A percentile compares a stretch with the other conserved stretches of the same genome.
Conservation (phyloP, 768 basidiomycete species). For the Rhodocollybia butyracea region DNA sequence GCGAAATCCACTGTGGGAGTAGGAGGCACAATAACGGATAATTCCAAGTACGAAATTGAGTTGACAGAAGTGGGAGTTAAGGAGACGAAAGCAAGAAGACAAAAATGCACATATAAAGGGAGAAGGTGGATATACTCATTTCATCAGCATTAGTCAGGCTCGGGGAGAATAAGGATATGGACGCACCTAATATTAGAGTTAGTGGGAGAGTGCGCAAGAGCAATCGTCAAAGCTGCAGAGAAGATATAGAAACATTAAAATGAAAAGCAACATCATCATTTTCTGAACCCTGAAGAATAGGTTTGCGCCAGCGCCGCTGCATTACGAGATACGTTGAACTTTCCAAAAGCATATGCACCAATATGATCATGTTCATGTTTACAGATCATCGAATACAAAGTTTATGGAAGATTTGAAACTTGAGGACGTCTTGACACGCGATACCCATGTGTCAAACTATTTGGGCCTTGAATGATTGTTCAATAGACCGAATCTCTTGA, state of each 20-base stretch:
- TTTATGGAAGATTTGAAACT: not conserved
- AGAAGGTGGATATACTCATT: too few relatives aligned
- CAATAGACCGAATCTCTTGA: too few relatives aligned
- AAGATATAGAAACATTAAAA: too few relatives aligned
- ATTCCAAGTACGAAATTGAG: not conserved
- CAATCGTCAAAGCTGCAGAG: too few relatives aligned
- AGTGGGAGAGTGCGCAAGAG: too few relatives aligned
- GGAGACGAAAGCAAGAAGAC: not conserved
- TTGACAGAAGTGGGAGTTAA: not conserved
- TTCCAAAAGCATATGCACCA: not conserved
- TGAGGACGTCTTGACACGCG: not conserved
- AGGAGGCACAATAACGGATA: not conserved
- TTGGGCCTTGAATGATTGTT: not conserved
- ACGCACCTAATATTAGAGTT: too few relatives aligned
- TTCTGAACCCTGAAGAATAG: too few relatives aligned
- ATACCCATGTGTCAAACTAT: not conserved
- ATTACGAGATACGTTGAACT: not conserved
- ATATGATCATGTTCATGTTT: too few relatives aligned
- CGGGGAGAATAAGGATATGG: not conserved
- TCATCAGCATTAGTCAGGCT: not conserved
- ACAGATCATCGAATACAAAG: too few relatives aligned
- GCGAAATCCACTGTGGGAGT: conserved; percentile 2
- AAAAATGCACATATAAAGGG: too few relatives aligned
- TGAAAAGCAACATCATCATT: too few relatives aligned
- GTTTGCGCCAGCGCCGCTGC: not conserved